Evolutionary conservation across 148 eudicot species (phyloP), one percentile per base, ranked within the genome.

Genomic region (Rhododendron ovatum): DNA sequence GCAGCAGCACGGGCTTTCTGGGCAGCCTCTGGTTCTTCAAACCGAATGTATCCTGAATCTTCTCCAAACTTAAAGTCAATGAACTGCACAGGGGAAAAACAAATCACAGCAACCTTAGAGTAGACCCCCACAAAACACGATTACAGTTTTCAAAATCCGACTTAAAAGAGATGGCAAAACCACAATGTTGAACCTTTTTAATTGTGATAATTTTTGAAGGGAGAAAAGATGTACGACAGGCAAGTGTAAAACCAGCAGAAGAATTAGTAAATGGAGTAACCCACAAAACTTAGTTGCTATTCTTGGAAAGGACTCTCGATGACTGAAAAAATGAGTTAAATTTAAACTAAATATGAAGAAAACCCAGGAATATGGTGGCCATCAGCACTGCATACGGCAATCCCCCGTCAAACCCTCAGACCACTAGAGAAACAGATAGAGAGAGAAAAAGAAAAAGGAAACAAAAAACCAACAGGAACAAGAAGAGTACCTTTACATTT

Each of bases 1-100:
- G 94, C 98, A 88, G 94, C 96, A 86, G 98, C 96, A 83, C 98
- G 94, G 78, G 96, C 95, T 89, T 96, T 96, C 89, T 94, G 95
- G 81, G 94, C 90, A 43, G 88, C 93, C 51, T 81, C 91, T 86
- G 94, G 92, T 82, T 93, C 96, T 89, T 94, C 98, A 87, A 93
- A 96, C 82, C 98, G 88, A 35, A 96, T 87, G 85, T 88, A 96
- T 76, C 98, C 98, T 39, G 96, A 90, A 2, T 91, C 92, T 59
- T 81, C 91, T 83, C 98, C 98, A 76, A 96, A 93, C 80, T 87
- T 86, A 90, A 96, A 96, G 90, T 89, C 92, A 84, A 93, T 78
- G 77, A 81, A 91, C 93, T 92, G 88, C 86, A 84, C 4, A 69
- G 22, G 55, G 71, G 47, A 82, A 47, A 33, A 37, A 61, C 69